phyloP scores from a whole-genome alignment of 352 stramenopile species.

The Pythium guiyangense region DNA sequence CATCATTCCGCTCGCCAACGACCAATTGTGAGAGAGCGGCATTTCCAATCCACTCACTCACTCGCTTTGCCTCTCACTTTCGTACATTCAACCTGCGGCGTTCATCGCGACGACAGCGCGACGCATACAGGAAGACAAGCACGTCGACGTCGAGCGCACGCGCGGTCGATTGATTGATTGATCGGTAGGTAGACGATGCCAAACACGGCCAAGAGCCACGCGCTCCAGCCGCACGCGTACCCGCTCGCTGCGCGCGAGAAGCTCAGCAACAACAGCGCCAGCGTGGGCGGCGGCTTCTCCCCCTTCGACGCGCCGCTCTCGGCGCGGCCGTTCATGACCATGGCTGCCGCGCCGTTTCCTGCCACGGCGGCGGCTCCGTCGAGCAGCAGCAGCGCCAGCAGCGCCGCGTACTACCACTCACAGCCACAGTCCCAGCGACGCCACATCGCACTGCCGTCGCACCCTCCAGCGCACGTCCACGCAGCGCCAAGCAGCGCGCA shows the following conservation, averaged over 20 bases:
- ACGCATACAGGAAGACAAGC: too few species aligned
- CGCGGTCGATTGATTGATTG: too few species aligned
- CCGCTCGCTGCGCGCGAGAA: slow-evolving; percentile 10
- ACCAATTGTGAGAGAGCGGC: too few species aligned
- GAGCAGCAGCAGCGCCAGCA: too few species aligned
- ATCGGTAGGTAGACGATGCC: slow-evolving; percentile 6
- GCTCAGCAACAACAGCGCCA: background rate
- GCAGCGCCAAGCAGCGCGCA: background rate
- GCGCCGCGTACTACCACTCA: background rate
- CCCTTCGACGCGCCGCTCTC: slow-evolving; percentile 6
- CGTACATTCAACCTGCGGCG: too few species aligned
- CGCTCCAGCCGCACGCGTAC: slow-evolving; percentile 11
- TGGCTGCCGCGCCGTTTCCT: background rate
- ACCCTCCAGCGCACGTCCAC: background rate
- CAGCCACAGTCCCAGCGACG: background rate
- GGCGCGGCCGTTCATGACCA: slow-evolving; percentile 13
- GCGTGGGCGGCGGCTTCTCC: background rate
- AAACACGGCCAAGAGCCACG: slow-evolving; percentile 15
- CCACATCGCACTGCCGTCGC: background rate
- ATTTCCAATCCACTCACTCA: too few species aligned
- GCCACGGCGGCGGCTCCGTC: background rate
- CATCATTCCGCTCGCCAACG: too few species aligned
- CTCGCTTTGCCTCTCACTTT: too few species aligned
- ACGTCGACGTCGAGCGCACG: too few species aligned
- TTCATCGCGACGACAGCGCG: too few species aligned